A percentile compares a stretch with the other conserved stretches of the same genome.
Conservation (phyloP, 2,329 filamentous ascomycete species). For the Leptodontidium sp. region DNA sequence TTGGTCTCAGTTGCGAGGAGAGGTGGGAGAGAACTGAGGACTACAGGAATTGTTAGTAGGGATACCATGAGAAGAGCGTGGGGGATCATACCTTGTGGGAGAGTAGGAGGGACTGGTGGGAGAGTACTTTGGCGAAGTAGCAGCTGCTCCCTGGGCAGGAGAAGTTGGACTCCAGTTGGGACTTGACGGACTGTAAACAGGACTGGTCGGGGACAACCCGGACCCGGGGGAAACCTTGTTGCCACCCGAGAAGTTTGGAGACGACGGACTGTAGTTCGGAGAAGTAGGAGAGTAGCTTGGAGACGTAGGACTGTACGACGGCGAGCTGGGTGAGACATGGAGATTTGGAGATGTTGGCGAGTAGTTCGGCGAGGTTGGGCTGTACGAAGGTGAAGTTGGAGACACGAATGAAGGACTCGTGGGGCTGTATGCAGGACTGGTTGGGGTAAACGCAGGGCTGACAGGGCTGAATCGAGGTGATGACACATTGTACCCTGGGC, state of each 20-base stretch:
- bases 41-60: slow-evolving; percentile 33
- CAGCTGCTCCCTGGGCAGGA: slow-evolving; percentile 40
- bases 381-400: slow-evolving; percentile 80
- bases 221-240: slow-evolving; percentile 42
- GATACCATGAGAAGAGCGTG: background rate
- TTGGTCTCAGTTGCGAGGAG: slow-evolving; percentile 37
- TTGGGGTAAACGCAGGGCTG: slow-evolving; percentile 51
- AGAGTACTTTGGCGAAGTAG: slow-evolving; percentile 51
- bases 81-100: slow-evolving; percentile 19
- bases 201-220: slow-evolving; percentile 44
- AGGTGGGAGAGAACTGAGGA: slow-evolving; percentile 45
- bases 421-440: slow-evolving; percentile 47
- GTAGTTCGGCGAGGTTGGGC: slow-evolving; percentile 78
- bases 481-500: slow-evolving; percentile 55
- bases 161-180: slow-evolving; percentile 46
- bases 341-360: slow-evolving; percentile 78
- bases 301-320: slow-evolving; percentile 45
- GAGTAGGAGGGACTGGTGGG: slow-evolving; percentile 35
- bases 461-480: slow-evolving; percentile 67
- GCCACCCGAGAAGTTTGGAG: slow-evolving; percentile 40
- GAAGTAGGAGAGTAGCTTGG: slow-evolving; percentile 43
- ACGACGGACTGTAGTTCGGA: slow-evolving; percentile 43
- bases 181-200: slow-evolving; percentile 44
- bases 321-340: slow-evolving; percentile 42
- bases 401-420: slow-evolving; percentile 49